phyloP scores from a whole-genome alignment of 75 land plant species.

The Azolla pinnata region DNA sequence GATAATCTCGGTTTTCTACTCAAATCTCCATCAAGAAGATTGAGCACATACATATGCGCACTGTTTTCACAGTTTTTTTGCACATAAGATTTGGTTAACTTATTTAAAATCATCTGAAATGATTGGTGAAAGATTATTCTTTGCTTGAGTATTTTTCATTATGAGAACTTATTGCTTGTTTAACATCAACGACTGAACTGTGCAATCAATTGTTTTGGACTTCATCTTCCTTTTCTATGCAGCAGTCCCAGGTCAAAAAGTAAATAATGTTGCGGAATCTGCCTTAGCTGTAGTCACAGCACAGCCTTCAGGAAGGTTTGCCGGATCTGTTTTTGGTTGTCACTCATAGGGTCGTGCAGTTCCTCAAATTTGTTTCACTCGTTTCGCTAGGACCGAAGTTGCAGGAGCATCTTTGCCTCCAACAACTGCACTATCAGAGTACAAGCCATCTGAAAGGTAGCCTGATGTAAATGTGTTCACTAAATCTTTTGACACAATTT shows the following conservation, averaged over 20 bases:
- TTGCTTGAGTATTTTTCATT: background rate
- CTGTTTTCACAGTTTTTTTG: background rate
- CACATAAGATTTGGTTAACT: background rate
- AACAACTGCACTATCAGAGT: background rate
- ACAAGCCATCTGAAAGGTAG: conserved; percentile 7
- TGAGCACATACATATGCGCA: too few relatives aligned
- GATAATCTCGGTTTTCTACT: too few relatives aligned
- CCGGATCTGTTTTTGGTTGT: background rate
- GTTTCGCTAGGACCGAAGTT: background rate
- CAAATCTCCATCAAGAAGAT: too few relatives aligned
- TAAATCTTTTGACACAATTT: background rate
- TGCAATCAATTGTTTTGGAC: too few relatives aligned
- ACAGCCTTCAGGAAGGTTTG: conserved; percentile 2
- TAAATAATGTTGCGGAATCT: conserved; percentile 1
- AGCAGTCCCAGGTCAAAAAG: background rate
- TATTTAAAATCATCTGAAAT: background rate
- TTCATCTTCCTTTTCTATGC: background rate
- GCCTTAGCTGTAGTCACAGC: background rate
- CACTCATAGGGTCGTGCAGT: background rate
- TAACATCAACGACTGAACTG: too few relatives aligned
- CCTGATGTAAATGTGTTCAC: background rate
- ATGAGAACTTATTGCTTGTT: background rate
- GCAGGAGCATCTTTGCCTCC: background rate
- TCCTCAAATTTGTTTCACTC: background rate
- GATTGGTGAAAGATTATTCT: background rate